Conservation (phyloP, 2,329 filamentous ascomycete species). For the Diplodia mutila region DNA sequence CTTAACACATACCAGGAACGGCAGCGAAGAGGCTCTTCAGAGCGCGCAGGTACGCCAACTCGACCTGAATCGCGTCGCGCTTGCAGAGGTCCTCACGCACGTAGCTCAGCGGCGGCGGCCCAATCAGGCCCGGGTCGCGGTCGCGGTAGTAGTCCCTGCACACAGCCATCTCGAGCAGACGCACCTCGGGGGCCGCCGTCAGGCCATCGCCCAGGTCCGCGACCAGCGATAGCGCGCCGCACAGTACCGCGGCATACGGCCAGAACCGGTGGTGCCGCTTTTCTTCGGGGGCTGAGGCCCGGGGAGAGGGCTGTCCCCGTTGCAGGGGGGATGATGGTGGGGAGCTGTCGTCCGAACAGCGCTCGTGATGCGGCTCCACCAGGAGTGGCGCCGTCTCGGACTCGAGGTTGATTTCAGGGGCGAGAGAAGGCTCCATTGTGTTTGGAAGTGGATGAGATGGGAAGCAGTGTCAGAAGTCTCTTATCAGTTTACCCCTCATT, state of each 20-base stretch:
- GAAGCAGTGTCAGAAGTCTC: no score
- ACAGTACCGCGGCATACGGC: conserved; percentile 4
- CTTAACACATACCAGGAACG: conserved; percentile 3
- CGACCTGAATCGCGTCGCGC: conserved; percentile 18
- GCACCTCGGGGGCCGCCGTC: conserved; percentile 20
- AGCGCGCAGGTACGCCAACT: conserved; percentile 21
- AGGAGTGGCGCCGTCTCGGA: no score
- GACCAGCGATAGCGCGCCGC: conserved; percentile 17
- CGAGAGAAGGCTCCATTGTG: no score
- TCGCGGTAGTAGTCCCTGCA: conserved; percentile 19
- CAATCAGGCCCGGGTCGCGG: conserved; percentile 1
- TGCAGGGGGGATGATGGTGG: no score
- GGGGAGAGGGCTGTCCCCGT: no score
- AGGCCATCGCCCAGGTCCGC: conserved; percentile 22
- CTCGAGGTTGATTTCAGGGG: no score
- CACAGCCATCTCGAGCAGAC: conserved; percentile 21
- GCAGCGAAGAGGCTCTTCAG: not conserved
- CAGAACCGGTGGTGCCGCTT: not conserved
- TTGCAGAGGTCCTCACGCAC: conserved; percentile 20
- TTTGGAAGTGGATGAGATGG: no score
- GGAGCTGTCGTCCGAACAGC: no score
- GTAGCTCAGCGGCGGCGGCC: conserved; percentile 16
- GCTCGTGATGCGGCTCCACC: no score
- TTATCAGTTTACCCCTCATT: no score
- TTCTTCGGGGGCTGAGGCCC: no score